Evolutionary conservation across 768 basidiomycete genomes (phyloP), one percentile per base, ranked within the genome.

Genomic region (Thelephora ganbajun): DNA sequence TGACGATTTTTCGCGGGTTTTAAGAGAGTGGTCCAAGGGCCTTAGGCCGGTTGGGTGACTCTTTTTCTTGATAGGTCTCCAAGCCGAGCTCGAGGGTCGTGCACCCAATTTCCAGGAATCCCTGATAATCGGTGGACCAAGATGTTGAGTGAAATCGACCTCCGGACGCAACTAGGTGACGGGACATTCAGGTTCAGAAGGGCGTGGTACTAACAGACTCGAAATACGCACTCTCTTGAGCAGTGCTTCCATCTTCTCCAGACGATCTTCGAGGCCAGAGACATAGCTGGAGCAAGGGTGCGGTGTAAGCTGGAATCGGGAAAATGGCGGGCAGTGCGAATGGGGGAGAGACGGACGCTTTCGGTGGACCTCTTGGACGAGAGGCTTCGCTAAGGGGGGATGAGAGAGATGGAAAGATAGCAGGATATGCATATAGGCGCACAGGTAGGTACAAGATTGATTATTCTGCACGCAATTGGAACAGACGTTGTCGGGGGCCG

Each of bases 111-210:
- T 82, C 83, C 83, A 85, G 4, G 80, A 81, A 53, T 71, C 80
- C 34, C 80, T 74, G 42, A 74, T 33, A 7, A 85, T 63, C 1
- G 72, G 72, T 6, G 78, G 75, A 0, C 83, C 83, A 43, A 86
- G 66, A 51, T 80, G 74, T 18, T 69, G 61, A 33, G 74, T 70
- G 57, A 82, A 79, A 57, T 83, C 78, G 41, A 63, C 58, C 51
- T 74, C 73, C 26, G 83, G 83, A 23, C 68, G 70, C 53, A 84
- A 66, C 83, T 85, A 55, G 42, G 35, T 16, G 33, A n/a, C 22
- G 20, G 39, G 12, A 22, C 46, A 0, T 22, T 34, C 12, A 39
- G 65, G 64, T 48, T 63, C 67, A 5, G 62, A 59, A 3, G 54
- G 56, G 54, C 19, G 46, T 13, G 12, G 43, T 39, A 45, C 49